These are phyloP conservation scores for Silene conica DNA, from an alignment of 148 eudicot species.

Conservation along the genomic window DNA sequence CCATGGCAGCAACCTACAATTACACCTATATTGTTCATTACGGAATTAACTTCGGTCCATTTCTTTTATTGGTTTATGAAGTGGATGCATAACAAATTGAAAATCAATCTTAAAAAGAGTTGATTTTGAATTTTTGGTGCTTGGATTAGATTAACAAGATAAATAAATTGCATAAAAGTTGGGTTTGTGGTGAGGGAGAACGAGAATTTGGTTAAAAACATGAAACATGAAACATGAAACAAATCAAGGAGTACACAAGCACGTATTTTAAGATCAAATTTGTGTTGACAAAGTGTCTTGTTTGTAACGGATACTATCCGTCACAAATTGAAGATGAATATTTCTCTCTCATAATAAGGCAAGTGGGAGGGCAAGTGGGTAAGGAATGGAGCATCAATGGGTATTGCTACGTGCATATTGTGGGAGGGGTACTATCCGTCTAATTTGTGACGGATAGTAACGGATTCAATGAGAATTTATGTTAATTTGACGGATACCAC, in stretches of 20 bases:
- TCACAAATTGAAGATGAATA: no score
- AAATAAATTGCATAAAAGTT: conserved; percentile 13
- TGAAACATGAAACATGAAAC: conserved; percentile 24
- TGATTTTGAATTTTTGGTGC: not conserved
- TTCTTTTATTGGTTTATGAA: conserved; percentile 12
- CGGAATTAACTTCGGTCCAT: conserved; percentile 17
- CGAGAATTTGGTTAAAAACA: conserved; percentile 19
- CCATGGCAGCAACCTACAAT: conserved; percentile 22
- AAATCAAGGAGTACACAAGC: conserved; percentile 9
- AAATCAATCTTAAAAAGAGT: conserved; percentile 4
- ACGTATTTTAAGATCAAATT: conserved; percentile 12
- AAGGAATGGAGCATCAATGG: no score
- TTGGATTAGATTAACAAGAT: conserved; percentile 19
- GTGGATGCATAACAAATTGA: conserved; percentile 11
- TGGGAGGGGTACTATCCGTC: no score
- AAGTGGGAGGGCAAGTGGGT: no score
- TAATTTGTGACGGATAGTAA: no score
- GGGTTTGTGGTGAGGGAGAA: conserved; percentile 16
- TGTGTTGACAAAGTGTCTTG: no score
- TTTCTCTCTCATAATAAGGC: no score
- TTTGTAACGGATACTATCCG: no score
- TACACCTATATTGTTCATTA: not conserved
- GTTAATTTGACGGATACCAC: no score
- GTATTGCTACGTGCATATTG: no score
- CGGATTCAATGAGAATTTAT: no score